phyloP scores from a whole-genome alignment of 352 stramenopile species.

The Phytophthora agathidicida region DNA sequence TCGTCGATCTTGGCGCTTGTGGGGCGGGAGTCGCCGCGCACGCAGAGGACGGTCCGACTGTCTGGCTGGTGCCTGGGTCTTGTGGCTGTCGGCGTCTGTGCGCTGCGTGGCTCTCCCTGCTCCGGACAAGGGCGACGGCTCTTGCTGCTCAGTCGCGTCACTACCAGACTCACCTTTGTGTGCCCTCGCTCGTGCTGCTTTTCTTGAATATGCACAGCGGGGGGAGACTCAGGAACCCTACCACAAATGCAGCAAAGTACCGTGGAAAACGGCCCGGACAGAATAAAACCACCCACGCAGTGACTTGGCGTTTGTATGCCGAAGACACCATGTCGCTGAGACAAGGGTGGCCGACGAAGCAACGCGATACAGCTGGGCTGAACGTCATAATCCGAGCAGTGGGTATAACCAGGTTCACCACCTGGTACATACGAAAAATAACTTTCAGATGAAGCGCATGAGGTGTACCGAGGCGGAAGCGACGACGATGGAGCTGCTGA shows the following conservation, averaged over 20 bases:
- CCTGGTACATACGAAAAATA: not conserved
- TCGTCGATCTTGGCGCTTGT: too few species aligned
- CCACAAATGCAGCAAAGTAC: conserved; percentile 23
- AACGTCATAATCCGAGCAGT: not conserved
- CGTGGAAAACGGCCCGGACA: conserved; percentile 25
- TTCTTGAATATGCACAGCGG: conserved; percentile 44
- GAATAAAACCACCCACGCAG: conserved; percentile 11
- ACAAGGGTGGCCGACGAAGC: not conserved
- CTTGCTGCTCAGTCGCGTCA: too few species aligned
- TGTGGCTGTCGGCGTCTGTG: too few species aligned
- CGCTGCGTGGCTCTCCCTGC: not conserved
- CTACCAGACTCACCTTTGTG: conserved; percentile 37
- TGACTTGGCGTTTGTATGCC: conserved; percentile 6
- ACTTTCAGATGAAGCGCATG: conserved; percentile 26
- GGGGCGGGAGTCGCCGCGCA: too few species aligned
- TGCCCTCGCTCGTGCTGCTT: conserved; percentile 26
- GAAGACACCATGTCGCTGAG: conserved; percentile 8
- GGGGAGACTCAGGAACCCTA: conserved; percentile 31
- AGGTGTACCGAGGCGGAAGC: conserved; percentile 13
- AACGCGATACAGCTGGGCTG: not conserved
- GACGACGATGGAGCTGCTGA: conserved; percentile 29
- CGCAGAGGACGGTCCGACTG: too few species aligned
- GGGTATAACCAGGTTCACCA: not conserved
- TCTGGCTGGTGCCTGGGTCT: too few species aligned
- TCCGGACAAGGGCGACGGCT: not conserved